These are phyloP conservation scores for Parasitella parasitica DNA, from an alignment of 371 early-diverging fungal species.

Conservation along the genomic window DNA sequence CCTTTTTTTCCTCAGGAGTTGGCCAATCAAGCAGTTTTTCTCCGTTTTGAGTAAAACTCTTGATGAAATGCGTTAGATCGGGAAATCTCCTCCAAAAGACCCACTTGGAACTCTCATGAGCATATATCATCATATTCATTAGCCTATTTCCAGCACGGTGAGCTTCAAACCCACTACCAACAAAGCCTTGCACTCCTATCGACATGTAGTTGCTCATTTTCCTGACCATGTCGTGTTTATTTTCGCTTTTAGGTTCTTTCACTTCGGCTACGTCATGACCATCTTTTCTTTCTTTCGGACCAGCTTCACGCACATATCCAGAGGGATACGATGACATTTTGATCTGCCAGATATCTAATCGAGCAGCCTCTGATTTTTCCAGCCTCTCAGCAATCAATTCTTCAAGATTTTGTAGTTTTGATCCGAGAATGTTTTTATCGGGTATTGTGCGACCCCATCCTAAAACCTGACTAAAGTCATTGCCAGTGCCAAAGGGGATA, in stretches of 20 bases:
- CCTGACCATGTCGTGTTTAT: constrained; percentile 16
- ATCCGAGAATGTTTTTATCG: constrained; percentile 49
- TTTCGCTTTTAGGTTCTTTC: background rate
- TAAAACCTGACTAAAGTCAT: constrained; percentile 64
- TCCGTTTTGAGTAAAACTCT: constrained; percentile 27
- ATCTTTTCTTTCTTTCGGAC: constrained; percentile 33
- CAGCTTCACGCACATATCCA: constrained; percentile 50
- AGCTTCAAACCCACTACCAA: constrained; percentile 63
- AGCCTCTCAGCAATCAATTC: constrained; percentile 47
- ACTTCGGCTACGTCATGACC: constrained; percentile 31
- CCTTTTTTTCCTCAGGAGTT: constrained; percentile 2
- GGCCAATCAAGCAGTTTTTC: constrained; percentile 18
- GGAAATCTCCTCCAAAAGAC: constrained; percentile 57
- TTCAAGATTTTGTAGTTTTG: constrained; percentile 43
- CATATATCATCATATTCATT: constrained; percentile 55
- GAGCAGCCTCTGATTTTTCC: constrained; percentile 52
- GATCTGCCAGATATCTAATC: constrained; percentile 65
- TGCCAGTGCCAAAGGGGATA: constrained; percentile 70
- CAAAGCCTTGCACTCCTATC: constrained; percentile 65
- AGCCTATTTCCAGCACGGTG: constrained; percentile 54
- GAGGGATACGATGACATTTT: constrained; percentile 45
- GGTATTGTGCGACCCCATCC: constrained; percentile 68
- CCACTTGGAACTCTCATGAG: constrained; percentile 59
- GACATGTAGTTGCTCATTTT: constrained; percentile 62
- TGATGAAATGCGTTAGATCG: constrained; percentile 46